Percentiles rank a stretch among this genome's conserved stretches.
Evolutionary conservation across 2,329 filamentous ascomycete genomes (phyloP).

Genomic region (Chrysoporthe austroafricana): DNA sequence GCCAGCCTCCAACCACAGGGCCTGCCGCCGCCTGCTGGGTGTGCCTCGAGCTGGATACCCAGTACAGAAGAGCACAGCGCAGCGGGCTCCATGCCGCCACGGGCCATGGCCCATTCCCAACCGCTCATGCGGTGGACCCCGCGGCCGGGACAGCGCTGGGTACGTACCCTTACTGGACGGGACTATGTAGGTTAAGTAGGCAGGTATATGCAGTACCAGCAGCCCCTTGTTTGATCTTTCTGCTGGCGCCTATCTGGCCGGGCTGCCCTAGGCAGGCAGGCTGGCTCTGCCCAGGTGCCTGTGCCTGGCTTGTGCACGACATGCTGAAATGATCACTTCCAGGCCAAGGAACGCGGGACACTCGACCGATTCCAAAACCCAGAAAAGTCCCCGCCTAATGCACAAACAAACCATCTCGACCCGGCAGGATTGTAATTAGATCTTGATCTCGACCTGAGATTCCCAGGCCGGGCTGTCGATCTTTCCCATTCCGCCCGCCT

Average conservation of each 20-base stretch:
- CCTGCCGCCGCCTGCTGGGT: not conserved
- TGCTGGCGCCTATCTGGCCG: constrained; percentile 9
- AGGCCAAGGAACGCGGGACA: constrained; percentile 28
- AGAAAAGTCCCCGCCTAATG: constrained; percentile 2
- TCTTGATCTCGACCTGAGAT: not conserved
- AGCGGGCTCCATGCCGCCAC: not conserved
- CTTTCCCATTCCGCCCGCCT: not conserved
- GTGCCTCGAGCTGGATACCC: not conserved
- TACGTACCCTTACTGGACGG: no score
- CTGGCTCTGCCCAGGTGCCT: not conserved
- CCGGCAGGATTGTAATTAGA: constrained; percentile 7
- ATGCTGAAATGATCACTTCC: constrained; percentile 2
- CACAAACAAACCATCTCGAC: not conserved
- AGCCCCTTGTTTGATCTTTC: constrained; percentile 9
- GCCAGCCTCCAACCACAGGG: no score
- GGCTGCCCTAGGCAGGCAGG: not conserved
- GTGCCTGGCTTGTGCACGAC: constrained; percentile 8
- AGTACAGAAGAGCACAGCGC: not conserved
- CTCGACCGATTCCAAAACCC: constrained; percentile 29
- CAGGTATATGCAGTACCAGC: constrained; percentile 13
- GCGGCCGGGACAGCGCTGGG: no score
- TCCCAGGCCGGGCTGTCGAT: constrained; percentile 2
- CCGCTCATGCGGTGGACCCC: no score
- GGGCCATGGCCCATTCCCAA: not conserved
- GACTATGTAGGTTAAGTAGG: no score